phyloP scores from a whole-genome alignment of 306 rosid species.

The Dryas octopetala region DNA sequence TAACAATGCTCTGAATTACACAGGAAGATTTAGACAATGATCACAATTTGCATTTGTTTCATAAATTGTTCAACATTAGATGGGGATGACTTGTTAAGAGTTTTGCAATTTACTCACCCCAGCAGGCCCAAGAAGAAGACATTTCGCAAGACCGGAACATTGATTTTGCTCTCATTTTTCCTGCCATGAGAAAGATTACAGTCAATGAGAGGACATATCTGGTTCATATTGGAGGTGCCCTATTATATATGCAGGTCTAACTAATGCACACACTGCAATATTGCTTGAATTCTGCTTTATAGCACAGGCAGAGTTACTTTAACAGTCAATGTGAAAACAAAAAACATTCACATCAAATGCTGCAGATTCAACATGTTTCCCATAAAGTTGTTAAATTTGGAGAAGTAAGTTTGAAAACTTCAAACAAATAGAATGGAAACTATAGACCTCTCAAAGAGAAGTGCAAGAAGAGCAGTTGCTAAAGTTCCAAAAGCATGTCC shows the following conservation, averaged over 20 bases:
- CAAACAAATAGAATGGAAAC: neutral
- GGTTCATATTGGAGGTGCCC: no score
- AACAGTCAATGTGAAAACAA: no score
- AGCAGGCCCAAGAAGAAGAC: conserved; percentile 25
- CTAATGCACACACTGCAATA: no score
- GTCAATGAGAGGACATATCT: neutral
- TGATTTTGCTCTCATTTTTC: conserved; percentile 25
- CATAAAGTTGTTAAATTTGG: neutral
- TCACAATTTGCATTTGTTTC: neutral
- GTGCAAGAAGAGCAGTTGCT: conserved; percentile 19
- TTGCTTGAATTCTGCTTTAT: no score
- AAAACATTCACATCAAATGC: no score
- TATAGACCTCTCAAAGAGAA: conserved; percentile 25
- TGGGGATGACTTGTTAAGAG: neutral
- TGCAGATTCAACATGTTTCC: neutral
- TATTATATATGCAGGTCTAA: no score
- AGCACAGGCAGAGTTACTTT: no score
- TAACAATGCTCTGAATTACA: conserved; percentile 16
- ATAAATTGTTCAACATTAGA: neutral
- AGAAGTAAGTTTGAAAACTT: neutral
- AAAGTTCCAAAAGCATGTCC: conserved; percentile 23
- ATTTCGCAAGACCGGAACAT: conserved; percentile 13
- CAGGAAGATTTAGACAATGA: neutral
- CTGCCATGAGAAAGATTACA: conserved; percentile 4
- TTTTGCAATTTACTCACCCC: conserved; percentile 9